Conservation (phyloP, 1,284 basidiomycete genomes). For the Moniliella sp. region DNA sequence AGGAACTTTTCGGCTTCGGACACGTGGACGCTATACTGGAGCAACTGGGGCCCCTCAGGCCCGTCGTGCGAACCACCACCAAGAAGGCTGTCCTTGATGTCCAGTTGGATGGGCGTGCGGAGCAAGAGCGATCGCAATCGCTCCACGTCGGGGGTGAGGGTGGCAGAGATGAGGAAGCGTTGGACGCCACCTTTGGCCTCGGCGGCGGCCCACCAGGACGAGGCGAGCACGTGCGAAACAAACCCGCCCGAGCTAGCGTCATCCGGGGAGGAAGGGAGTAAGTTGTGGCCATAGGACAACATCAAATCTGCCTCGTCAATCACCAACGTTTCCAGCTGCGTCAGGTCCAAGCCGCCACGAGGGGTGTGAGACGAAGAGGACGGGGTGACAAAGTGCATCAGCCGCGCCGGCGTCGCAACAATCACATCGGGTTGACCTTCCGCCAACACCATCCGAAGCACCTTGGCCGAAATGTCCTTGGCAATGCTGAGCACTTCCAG, state of each 20-base stretch:
- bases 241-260: slow-evolving; percentile 38
- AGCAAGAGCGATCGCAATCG: slow-evolving; percentile 67
- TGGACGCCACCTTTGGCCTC: slow-evolving; percentile 42
- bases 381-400: slow-evolving; percentile 54
- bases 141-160: slow-evolving; percentile 86
- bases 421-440: slow-evolving; percentile 73
- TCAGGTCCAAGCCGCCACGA: slow-evolving; percentile 32
- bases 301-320: slow-evolving; percentile 97
- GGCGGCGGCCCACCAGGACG: slow-evolving; percentile 6
- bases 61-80: no score
- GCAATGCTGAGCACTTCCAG: slow-evolving; percentile 53
- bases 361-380: slow-evolving; percentile 35
- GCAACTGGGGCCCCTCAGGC: no score
- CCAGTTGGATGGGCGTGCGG: slow-evolving; percentile 53
- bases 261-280: slow-evolving; percentile 32
- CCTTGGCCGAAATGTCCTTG: slow-evolving; percentile 40
- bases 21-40: slow-evolving; percentile 24
- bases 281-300: slow-evolving; percentile 79
- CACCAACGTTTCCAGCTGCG: slow-evolving; percentile 59
- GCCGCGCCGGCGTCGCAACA: slow-evolving; percentile 69
- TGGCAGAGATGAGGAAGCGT: slow-evolving; percentile 89
- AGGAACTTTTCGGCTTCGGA: slow-evolving; percentile 89
- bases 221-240: not conserved
- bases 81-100: slow-evolving; percentile 4
- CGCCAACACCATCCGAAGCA: slow-evolving; percentile 62